phyloP scores from a whole-genome alignment of 2,329 filamentous ascomycete species.

The Fusarium sp. region DNA sequence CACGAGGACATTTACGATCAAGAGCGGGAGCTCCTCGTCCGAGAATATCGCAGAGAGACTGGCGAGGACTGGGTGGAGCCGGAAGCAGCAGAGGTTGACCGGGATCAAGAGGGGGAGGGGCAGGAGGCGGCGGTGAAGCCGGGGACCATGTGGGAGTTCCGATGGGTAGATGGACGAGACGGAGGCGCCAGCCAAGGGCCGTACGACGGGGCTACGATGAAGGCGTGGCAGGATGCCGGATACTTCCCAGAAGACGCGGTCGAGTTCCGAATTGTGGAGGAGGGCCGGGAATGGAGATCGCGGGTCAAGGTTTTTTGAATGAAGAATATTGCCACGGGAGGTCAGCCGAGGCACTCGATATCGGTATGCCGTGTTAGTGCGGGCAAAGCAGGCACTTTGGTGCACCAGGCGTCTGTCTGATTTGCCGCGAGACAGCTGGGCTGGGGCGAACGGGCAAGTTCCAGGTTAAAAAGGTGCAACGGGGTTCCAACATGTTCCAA shows the following conservation, averaged over 20 bases:
- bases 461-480: constrained; percentile 28
- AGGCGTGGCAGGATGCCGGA: constrained; percentile 86
- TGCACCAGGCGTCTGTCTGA: constrained; percentile 17
- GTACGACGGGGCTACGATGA: constrained; percentile 85
- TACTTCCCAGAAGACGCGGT: constrained; percentile 83
- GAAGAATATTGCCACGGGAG: constrained; percentile 39
- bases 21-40: constrained; percentile 81
- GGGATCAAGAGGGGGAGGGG: constrained; percentile 27
- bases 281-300: constrained; percentile 61
- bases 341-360: constrained; percentile 19
- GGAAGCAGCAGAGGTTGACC: constrained; percentile 46
- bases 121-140: constrained; percentile 28
- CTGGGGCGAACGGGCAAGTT: constrained; percentile 5
- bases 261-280: constrained; percentile 71
- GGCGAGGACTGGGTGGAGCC: constrained; percentile 80
- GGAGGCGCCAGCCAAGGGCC: constrained; percentile 82
- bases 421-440: constrained; percentile 24
- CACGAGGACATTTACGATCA: constrained; percentile 91
- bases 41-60: constrained; percentile 84
- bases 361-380: constrained; percentile 11
- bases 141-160: constrained; percentile 76
- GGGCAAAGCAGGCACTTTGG: constrained; percentile 21
- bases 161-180: constrained; percentile 89
- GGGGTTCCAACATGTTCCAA: constrained; percentile 22
- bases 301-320: constrained; percentile 62